Base-by-base conservation (phyloP, 2,329 filamentous ascomycete species). In the Aureobasidium pullulans region DNA sequence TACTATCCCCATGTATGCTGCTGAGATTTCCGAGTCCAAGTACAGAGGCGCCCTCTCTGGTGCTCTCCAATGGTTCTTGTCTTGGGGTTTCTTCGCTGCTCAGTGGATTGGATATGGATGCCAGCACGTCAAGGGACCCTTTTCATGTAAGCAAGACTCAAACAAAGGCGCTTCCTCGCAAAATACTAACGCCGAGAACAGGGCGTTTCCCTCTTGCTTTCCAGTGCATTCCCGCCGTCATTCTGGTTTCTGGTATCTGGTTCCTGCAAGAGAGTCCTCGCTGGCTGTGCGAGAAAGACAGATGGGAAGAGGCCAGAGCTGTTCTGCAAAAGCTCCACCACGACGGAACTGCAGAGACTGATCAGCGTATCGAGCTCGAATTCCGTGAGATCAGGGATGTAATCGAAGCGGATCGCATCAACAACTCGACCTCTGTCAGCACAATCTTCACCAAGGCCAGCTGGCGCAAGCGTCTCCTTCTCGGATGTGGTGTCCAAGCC, bases 361-460 rank as follows among this genome's bases (percentile, higher is more conserved):
- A 61, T 4, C 23, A 47, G 13, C 58, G 52, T 68, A 81, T 88
- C 46, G 71, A 82, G 15, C 72, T 74, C 13, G 83, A 86, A 66
- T 84, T 81, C 68, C 74, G 76, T 46, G 80, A 84, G 61, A 87
- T 87, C 67, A 81, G 81, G 63, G 75, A 78, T 56, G 85, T 84
- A 32, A 85, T 87, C 57, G 78, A 82, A 4, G 81, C 83, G 0
- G 81, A 85, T 66, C 80, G 79, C 57, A 73, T 77, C 1, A 74
- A 83, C 44, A 81, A 78, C 8, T 79, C 69, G 15, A 77, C 75
- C 40, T 79, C 77, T 2, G 86, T 81, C 76, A 68, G 67, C 1
- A 76, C 84, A 57, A 79, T 86, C 71, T 85, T 86, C 66, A 79
- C 74, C 11, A 76, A 81, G 7, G 78, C 80, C 29, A 70, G 79